Conservation (phyloP, 192 early-diverging fungal genomes). For the Mortierella claussenii region DNA sequence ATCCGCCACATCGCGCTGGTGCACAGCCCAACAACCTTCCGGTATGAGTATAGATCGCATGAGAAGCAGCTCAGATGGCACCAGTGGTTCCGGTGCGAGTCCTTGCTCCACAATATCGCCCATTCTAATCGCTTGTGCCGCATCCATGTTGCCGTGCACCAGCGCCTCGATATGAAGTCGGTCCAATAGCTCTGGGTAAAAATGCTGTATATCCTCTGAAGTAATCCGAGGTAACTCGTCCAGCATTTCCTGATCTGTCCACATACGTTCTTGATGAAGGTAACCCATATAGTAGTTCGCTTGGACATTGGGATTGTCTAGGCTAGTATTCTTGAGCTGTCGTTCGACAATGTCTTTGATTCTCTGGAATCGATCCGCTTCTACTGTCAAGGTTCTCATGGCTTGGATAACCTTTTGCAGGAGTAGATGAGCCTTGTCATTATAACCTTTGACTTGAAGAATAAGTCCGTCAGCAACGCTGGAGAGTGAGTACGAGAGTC, state of each 20-base stretch:
- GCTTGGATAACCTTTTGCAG: conserved; percentile 71
- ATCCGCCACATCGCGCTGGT: conserved; percentile 64
- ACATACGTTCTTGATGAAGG: conserved; percentile 74
- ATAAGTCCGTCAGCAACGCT: conserved; percentile 65
- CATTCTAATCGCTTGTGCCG: conserved; percentile 63
- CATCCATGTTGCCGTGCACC: conserved; percentile 81
- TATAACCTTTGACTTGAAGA: conserved; percentile 78
- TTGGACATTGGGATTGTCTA: conserved; percentile 77
- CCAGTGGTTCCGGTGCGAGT: conserved; percentile 65
- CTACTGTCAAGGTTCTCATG: conserved; percentile 67
- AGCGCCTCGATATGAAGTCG: conserved; percentile 78
- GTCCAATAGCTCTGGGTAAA: conserved; percentile 71
- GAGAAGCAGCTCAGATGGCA: conserved; percentile 50
- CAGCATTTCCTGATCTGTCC: conserved; percentile 78
- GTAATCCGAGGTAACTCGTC: conserved; percentile 66
- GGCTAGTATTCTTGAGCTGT: conserved; percentile 70
- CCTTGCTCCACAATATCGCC: conserved; percentile 61
- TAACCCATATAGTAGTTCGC: conserved; percentile 69
- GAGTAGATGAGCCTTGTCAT: conserved; percentile 79
- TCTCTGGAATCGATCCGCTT: conserved; percentile 71
- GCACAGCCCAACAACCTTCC: conserved; percentile 40
- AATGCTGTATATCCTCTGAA: conserved; percentile 69
- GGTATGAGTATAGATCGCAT: conserved; percentile 51
- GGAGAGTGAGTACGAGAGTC: conserved; percentile 66
- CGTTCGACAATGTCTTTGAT: conserved; percentile 78